Evolutionary conservation across 2,329 filamentous ascomycete species (phyloP), one percentile per base, ranked within the genome.

Genomic region (Cordyceps farinosa): DNA sequence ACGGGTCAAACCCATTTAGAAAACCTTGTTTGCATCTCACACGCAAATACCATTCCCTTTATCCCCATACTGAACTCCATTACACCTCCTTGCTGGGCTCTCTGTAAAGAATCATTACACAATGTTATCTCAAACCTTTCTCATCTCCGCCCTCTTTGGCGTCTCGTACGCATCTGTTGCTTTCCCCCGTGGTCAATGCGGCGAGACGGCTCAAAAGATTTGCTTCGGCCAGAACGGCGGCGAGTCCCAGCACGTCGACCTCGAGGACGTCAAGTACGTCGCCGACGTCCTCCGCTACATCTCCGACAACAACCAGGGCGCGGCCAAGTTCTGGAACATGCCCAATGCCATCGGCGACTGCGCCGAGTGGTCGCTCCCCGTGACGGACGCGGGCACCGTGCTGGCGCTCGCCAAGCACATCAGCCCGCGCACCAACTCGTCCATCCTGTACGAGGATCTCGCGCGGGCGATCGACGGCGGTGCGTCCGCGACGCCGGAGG

Each of bases 351-450:
- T 62, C 38, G 62, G 68, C 63, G 62, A 68, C 63, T 71, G 70
- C 58, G 65, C 62, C 30, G 69, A 71, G 64, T 72, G 70, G 70
- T 42, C 61, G 3, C 53, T 68, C 27, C 65, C 63, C 38, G 48
- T 68, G 0, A 32, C 30, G 30, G n/a, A 40, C 17, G 45, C 48
- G 38, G 68, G 66, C 40, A 67, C 66, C 1, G 68, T 67, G 30
- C 53, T 69, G 1, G 68, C 66, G 2, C 61, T 70, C 13, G 69
- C 68, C 56, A 72, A 73, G 68, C 71, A 73, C 66, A 65, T 69
- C 57, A 65, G 22, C 47, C 45, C 57, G 3, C 50, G 44, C 32
- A 42, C 64, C 55, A 66, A 68, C 55, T 69, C 71, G 5, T 67
- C 58, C 36, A 66, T 71, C 11, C 64, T 70, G 11, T 71, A 67